These are phyloP conservation scores for Favolaschia claudopus DNA, from an alignment of 768 basidiomycete species.

Conservation along the genomic window DNA sequence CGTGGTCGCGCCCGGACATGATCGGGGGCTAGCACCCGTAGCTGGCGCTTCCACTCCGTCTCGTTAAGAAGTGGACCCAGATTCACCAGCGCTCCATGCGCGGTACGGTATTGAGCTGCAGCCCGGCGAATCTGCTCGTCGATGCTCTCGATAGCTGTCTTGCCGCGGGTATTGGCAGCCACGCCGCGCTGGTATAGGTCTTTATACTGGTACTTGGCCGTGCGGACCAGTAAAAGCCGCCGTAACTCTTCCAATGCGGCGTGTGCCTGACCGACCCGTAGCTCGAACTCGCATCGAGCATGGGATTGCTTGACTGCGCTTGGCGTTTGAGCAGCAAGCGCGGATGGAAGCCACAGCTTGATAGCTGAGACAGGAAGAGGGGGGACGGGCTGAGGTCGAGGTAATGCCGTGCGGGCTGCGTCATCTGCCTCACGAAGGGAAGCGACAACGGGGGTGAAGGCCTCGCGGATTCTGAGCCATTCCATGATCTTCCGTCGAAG, in stretches of 20 bases:
- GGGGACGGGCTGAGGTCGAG: neutral
- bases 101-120: conserved; percentile 26
- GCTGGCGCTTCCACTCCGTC: conserved; percentile 21
- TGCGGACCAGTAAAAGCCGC: conserved; percentile 27
- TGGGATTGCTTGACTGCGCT: conserved; percentile 4
- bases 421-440: neutral
- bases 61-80: neutral
- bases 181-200: conserved; percentile 28
- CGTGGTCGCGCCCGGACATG: conserved; percentile 33
- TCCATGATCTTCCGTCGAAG: neutral
- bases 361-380: neutral
- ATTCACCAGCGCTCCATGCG: conserved; percentile 22
- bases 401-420: neutral
- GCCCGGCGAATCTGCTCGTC: conserved; percentile 20
- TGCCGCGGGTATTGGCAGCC: conserved; percentile 31
- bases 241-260: conserved; percentile 31
- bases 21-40: conserved; percentile 5
- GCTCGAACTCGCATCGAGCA: conserved; percentile 25
- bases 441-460: neutral
- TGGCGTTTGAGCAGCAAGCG: conserved; percentile 8
- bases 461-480: conserved; percentile 1
- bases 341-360: conserved; percentile 34
- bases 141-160: conserved; percentile 17
- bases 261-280: conserved; percentile 30
- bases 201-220: conserved; percentile 30